Evolutionary conservation across 2,329 filamentous ascomycete species (phyloP).

Genomic region (Hypoxylon sp.): DNA sequence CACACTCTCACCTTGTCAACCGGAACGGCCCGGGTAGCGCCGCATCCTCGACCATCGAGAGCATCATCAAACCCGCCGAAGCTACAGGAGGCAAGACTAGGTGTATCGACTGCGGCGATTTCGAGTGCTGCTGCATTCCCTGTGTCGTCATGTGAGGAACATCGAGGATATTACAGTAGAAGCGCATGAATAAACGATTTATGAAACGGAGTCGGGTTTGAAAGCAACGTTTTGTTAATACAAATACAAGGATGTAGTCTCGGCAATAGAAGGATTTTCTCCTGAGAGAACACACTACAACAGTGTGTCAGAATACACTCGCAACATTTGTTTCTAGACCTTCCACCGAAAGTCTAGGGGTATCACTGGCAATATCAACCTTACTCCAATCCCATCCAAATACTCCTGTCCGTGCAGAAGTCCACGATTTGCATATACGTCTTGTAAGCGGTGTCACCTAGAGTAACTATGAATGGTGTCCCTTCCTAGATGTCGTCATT

Average conservation of each 20-base stretch:
- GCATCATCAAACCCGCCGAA: conserved; percentile 66
- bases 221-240: conserved; percentile 6
- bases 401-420: conserved; percentile 7
- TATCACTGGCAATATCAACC: conserved; percentile 42
- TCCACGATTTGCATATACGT: not conserved
- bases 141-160: conserved; percentile 64
- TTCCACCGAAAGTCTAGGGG: conserved; percentile 36
- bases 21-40: conserved; percentile 65
- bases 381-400: conserved; percentile 16
- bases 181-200: conserved; percentile 21
- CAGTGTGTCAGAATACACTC: not conserved
- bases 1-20: conserved; percentile 56
- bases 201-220: conserved; percentile 18
- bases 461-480: not conserved
- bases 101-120: conserved; percentile 67
- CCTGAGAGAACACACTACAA: not conserved
- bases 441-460: not conserved
- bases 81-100: conserved; percentile 61
- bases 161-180: not conserved
- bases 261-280: conserved; percentile 2
- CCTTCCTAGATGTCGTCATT: conserved; percentile 41
- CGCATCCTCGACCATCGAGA: conserved; percentile 65
- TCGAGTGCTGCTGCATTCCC: conserved; percentile 70
- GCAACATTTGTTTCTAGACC: not conserved
- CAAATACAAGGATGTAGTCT: not conserved